These are phyloP conservation scores for Flammula alnicola DNA, from an alignment of 1,284 basidiomycete species.

Conservation along the genomic window DNA sequence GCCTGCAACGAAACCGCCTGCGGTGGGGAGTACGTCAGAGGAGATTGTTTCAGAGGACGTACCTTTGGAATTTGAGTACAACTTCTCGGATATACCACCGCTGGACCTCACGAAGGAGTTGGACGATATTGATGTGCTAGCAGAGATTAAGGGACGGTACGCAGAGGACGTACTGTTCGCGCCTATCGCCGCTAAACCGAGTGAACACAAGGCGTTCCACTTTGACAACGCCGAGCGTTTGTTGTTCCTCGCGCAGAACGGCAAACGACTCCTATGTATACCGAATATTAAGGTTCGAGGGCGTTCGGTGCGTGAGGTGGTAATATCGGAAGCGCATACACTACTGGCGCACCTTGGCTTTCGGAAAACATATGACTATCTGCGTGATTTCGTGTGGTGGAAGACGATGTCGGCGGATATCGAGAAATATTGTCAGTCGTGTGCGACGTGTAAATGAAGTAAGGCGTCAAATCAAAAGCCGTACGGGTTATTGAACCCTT, in stretches of 20 bases:
- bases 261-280: background rate
- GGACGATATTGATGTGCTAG: too few relatives aligned
- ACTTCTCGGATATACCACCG: too few relatives aligned
- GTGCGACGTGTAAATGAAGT: conserved; percentile 24
- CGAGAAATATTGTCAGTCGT: conserved; percentile 18
- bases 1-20: background rate
- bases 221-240: background rate
- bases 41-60: too few relatives aligned
- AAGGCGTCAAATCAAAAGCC: conserved; percentile 32
- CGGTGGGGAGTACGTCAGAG: too few relatives aligned
- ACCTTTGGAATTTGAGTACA: too few relatives aligned
- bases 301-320: background rate
- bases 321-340: background rate
- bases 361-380: conserved; percentile 4
- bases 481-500: conserved; percentile 35
- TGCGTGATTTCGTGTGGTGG: conserved; percentile 6
- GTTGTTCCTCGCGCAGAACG: background rate
- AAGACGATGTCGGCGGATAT: conserved; percentile 3
- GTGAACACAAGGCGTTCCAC: background rate
- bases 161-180: too few relatives aligned
- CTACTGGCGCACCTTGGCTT: background rate
- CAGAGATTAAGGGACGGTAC: too few relatives aligned
- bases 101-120: too few relatives aligned
- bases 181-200: too few relatives aligned
- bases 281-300: background rate